Base-by-base conservation (phyloP, 805 yeast species). In the Peterozyma toletana region DNA sequence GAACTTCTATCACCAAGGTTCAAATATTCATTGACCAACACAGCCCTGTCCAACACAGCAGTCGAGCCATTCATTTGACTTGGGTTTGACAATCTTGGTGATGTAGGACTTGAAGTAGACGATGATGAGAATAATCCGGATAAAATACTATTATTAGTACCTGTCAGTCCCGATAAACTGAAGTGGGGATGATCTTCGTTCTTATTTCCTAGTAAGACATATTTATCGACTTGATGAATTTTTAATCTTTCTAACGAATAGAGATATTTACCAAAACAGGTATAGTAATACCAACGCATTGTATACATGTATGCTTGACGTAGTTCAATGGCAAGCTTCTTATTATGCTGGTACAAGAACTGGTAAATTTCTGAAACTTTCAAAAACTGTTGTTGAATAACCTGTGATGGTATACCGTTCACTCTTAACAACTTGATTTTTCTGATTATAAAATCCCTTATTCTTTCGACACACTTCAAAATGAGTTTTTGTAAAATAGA, bases 221-320 rank as follows among this genome's bases (percentile, higher is more conserved):
- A 68, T 45, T 67, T 71, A 49, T 83, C 93, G 9, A 83, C 75
- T 17, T 63, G 63, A 41, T 71, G 69, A 14, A 81, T 50, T 37
- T 73, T 76, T 46, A 88, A 60, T 50, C 78, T 78, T 47, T 85
- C 85, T 41, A 90, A 62, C 1, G 95, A 79, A 48, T 81, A 77
- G 34, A 82, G 61, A 62, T 89, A 90, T 49, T 89, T 77, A 14
- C 82, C 79, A 56, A 90, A 91, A 52, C 85, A 77, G 45, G 83
- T 75, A 46, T 74, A 70, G 59, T 93, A 93, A 64, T 91, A 93
- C 99, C 99, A 93, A 54, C 77, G 70, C 86, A 93, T 90, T 2
- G 98, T 91, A 54, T 80, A 80, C 15, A 81, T 66, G 59, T 93
- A 93, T 0, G 97, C 98, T 53, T 75, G 75, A 43, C 80, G 73